A percentile compares a stretch with the other conserved stretches of the same genome.
Conservation (phyloP, 2,329 filamentous ascomycete genomes). For the Penicillium palitans region DNA sequence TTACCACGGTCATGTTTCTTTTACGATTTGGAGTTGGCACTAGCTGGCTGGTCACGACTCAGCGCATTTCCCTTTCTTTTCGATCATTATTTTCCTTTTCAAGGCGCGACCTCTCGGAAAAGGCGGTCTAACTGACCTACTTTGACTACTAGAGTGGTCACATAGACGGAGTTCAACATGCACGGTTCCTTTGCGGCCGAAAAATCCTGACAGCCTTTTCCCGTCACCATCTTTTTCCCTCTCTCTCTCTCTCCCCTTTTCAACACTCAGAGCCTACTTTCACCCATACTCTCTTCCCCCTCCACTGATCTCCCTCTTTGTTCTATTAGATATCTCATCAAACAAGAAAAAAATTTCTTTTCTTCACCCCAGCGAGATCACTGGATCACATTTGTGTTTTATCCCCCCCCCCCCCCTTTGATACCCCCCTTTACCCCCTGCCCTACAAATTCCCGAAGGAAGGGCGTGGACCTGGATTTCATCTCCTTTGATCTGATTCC, state of each 20-base stretch:
- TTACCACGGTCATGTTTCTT: constrained; percentile 23
- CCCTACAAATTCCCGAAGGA: not conserved
- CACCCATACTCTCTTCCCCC: not conserved
- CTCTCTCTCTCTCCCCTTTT: not conserved
- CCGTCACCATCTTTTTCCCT: not conserved
- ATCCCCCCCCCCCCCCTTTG: constrained; percentile 7
- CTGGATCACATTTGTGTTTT: constrained; percentile 15
- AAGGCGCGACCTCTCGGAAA: constrained; percentile 6
- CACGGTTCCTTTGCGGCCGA: constrained; percentile 12
- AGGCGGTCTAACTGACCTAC: constrained; percentile 1
- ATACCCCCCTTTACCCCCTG: constrained; percentile 14
- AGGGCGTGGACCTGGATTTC: constrained; percentile 2
- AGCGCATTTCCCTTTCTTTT: constrained; percentile 27
- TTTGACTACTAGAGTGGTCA: constrained; percentile 9
- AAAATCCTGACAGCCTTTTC: constrained; percentile 8
- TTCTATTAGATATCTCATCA: constrained; percentile 18
- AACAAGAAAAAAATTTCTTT: constrained; percentile 18
- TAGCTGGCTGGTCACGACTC: constrained; percentile 38
- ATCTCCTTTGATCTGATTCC: not conserved
- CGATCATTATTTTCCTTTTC: constrained; percentile 8
- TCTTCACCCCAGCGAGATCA: constrained; percentile 12
- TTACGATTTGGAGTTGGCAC: constrained; percentile 32
- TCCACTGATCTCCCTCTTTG: constrained; percentile 9
- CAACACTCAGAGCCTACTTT: constrained; percentile 14
- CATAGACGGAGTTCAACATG: constrained; percentile 15